Conservation (phyloP, 1,139 yeast species). For the Meyerozyma athensensis region DNA sequence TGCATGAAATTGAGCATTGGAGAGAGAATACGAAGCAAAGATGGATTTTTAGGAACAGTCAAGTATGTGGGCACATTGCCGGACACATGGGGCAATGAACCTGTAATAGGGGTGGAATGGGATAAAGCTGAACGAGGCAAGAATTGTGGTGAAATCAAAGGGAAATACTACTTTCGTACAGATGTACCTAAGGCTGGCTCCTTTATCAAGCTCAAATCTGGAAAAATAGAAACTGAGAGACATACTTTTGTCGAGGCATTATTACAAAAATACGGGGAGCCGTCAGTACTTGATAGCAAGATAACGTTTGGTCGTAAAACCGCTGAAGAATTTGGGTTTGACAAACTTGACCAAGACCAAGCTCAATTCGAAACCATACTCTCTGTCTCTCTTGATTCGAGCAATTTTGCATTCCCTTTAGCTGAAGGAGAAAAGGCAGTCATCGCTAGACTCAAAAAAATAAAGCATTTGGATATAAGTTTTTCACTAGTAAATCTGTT, state of each 20-base stretch:
- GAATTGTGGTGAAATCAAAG: conserved; percentile 48
- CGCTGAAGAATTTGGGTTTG: conserved; percentile 64
- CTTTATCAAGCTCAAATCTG: conserved; percentile 49
- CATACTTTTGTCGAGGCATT: conserved; percentile 46
- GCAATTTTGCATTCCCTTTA: conserved; percentile 19
- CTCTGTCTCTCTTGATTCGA: conserved; percentile 48
- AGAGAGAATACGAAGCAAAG: conserved; percentile 43
- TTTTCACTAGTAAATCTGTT: conserved; percentile 50
- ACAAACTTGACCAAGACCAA: conserved; percentile 45
- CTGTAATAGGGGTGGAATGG: conserved; percentile 82
- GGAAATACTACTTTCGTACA: conserved; percentile 40
- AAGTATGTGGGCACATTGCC: conserved; percentile 52
- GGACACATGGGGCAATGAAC: conserved; percentile 53
- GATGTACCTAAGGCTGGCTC: conserved; percentile 47
- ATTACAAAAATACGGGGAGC: conserved; percentile 17
- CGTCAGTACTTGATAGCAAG: conserved; percentile 16
- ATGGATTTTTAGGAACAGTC: conserved; percentile 57
- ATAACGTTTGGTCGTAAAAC: conserved; percentile 49
- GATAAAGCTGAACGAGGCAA: conserved; percentile 58
- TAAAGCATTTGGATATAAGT: conserved; percentile 54
- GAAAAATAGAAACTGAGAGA: conserved; percentile 22
- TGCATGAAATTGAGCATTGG: conserved; percentile 16
- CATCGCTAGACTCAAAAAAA: conserved; percentile 17
- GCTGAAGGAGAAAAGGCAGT: conserved; percentile 10
- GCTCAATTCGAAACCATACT: conserved; percentile 40